Evolutionary conservation across 2,329 filamentous ascomycete genomes (phyloP).

Genomic region (Sphaerulina vaccinii): DNA sequence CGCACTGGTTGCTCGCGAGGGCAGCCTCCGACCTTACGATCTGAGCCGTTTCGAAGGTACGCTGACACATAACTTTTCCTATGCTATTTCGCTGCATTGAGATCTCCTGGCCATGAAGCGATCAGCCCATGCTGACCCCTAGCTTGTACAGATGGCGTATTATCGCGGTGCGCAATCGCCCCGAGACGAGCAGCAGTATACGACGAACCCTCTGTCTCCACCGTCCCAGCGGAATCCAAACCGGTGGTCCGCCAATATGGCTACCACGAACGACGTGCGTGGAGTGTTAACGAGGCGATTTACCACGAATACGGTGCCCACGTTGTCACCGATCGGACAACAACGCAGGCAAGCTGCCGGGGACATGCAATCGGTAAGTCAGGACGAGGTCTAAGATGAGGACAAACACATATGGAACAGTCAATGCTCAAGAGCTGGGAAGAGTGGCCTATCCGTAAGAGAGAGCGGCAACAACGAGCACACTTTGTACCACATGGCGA

Average conservation of each 20-base stretch:
- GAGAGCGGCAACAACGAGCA: not conserved
- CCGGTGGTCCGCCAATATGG: conserved; percentile 34
- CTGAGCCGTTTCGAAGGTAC: not conserved
- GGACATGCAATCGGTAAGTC: conserved; percentile 38
- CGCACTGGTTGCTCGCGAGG: conserved; percentile 3
- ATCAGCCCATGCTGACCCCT: conserved; percentile 12
- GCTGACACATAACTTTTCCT: not conserved
- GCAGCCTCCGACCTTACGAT: not conserved
- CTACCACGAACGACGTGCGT: conserved; percentile 65
- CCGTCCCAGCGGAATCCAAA: conserved; percentile 35
- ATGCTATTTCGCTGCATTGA: not conserved
- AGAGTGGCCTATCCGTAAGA: not conserved
- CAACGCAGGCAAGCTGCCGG: conserved; percentile 55
- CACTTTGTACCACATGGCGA: not conserved
- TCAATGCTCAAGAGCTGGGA: not conserved
- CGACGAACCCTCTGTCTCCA: conserved; percentile 51
- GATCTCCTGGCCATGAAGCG: not conserved
- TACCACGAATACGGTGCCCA: conserved; percentile 82
- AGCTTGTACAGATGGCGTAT: conserved; percentile 56
- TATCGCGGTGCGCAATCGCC: conserved; percentile 74
- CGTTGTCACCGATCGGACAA: conserved; percentile 60
- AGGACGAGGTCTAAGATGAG: not conserved
- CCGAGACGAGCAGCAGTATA: conserved; percentile 65
- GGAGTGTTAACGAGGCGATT: conserved; percentile 84
- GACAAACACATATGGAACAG: not conserved